Base-by-base conservation (phyloP, 441 rosid species). In the Adansonia grandidieri region DNA sequence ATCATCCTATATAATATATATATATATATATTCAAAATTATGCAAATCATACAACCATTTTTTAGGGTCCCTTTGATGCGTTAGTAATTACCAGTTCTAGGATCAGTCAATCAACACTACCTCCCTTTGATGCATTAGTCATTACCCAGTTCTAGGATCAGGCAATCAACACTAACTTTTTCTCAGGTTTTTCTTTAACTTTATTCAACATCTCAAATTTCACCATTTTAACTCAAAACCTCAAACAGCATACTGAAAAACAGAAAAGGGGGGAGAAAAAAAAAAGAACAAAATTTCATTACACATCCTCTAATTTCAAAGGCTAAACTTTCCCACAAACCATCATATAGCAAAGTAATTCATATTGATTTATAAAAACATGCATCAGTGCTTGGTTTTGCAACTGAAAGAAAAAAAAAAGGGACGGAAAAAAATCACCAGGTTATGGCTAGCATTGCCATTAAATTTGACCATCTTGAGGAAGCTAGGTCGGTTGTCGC, bases 401-500 rank as follows among this genome's bases (percentile, higher is more conserved):
- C 14, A 9, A 48, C 14, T 1, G 1, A 9, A 48, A 48, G n/a
- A 20, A 9, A 19, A 20, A 19, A 60, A 3, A 20, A 14, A 13
- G 45, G 8, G 2, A 13, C 19, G 8, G 2, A 37, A 14, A 32
- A 5, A 28, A 32, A 14, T 6, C 2, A 63, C 67, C 44, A 13
- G 13, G 67, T 13, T 65, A n/a, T 7, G 70, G 70, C 13, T 40
- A 7, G 5, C 15, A 1, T 24, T 19, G 37, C 11, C 67, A 4
- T 62, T 57, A 3, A n/a, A 5, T 7, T 0, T 8, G 60, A 75
- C 14, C 45, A 76, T 32, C 60, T 17, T 63, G 69, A 6, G 54
- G 77, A 80, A 80, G 73, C 19, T n/a, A 10, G 83, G 74, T 47
- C 73, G 22, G 2, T 71, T 11, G 17, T 71, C 83, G 40, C 6